Evolutionary conservation across 768 basidiomycete species (phyloP), one percentile per base, ranked within the genome.

Genomic region (Candolleomyces efflorescens): DNA sequence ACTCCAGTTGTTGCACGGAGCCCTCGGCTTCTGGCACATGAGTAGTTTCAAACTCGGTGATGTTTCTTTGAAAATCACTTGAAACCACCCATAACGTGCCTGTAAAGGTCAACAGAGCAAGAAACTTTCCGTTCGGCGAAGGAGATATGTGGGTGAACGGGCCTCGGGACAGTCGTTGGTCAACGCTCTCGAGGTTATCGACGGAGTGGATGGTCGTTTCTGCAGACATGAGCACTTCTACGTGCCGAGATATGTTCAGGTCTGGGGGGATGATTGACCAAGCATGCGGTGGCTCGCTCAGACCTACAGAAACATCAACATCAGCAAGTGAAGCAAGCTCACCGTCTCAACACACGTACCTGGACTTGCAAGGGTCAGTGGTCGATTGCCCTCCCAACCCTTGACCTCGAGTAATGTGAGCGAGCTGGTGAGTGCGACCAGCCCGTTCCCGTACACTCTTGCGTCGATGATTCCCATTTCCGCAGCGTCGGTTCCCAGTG

Each of bases 201-300:
- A 98, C 85, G 2, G 82, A 85, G 64, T 90, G 71, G 51, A 98
- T 87, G 1, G 93, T 92, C 3, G 84, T 70, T 15, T 90, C 90
- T 2, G 88, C 83, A 1, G 92, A 92, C 24, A 97, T 73, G 0
- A 98, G 76, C 27, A 96, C 90, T 68, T 97, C 94, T 46, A 91
- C 87, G 64, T 97, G 94, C 55, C 94, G 81, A 3, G 90, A 94
- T 52, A 92, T 87, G 38, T 89, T 94, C 43, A 89, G 78, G 66
- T 96, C 94, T 0, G 94, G 94, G 1, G 93, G 90, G 48, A 99
- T 88, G 53, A 95, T 78, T 3, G 88, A 81, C 96, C 95, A 98
- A 9, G 92, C 79, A 63, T 82, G 78, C 0, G 93, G 94, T 1
- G 88, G 88, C 63, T 89, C 85, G 5, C 82, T 78, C n/a, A 97